Evolutionary conservation across 371 early-diverging fungal genomes (phyloP).

Genomic region (Syncephalastrum contaminatum): DNA sequence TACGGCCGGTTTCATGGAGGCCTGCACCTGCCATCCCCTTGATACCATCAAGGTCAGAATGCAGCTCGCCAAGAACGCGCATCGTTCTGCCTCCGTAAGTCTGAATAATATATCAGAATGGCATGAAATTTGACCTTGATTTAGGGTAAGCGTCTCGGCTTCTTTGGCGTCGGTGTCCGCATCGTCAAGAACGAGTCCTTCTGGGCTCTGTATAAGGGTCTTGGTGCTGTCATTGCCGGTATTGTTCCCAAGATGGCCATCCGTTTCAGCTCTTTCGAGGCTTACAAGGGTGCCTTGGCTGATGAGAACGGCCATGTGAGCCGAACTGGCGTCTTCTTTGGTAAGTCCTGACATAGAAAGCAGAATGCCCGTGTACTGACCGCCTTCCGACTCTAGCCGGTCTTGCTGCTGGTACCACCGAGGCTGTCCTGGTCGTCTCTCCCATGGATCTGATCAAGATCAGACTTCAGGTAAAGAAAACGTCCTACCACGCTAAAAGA

Average conservation of each 20-base stretch:
- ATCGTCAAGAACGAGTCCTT: constrained; percentile 90
- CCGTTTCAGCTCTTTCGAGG: constrained; percentile 94
- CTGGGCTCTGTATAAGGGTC: constrained; percentile 94
- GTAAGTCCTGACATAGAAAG: constrained; percentile 42
- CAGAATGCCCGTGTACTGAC: constrained; percentile 6
- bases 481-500: neutral
- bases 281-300: constrained; percentile 85
- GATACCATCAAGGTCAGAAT: constrained; percentile 98
- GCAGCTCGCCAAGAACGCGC: constrained; percentile 70
- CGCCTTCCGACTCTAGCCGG: constrained; percentile 64
- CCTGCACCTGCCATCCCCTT: constrained; percentile 93
- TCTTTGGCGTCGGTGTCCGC: constrained; percentile 80
- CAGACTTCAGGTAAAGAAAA: constrained; percentile 70
- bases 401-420: constrained; percentile 94
- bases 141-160: constrained; percentile 56
- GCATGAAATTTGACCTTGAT: neutral
- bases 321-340: constrained; percentile 77
- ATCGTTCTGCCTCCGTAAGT: constrained; percentile 42
- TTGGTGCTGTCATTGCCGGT: constrained; percentile 96
- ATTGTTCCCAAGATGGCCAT: constrained; percentile 99
- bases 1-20: constrained; percentile 92
- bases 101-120: neutral
- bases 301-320: constrained; percentile 68
- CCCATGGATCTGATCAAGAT: constrained; percentile 98
- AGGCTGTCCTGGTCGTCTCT: constrained; percentile 95